Conservation (phyloP, 257 asterid species). For the Solanum etuberosum region DNA sequence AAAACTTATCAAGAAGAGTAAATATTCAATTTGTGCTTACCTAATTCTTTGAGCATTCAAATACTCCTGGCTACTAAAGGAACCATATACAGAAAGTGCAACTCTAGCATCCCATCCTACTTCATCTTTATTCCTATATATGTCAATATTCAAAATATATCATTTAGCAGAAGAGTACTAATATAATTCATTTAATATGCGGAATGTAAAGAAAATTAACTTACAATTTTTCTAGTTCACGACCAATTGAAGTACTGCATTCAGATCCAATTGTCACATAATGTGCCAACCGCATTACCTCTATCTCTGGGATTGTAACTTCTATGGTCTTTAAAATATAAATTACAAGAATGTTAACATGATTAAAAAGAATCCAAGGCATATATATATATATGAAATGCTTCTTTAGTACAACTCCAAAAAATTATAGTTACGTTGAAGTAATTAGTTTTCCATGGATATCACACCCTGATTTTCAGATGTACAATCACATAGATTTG, state of each 20-base stretch:
- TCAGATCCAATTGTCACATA: constrained; percentile 77
- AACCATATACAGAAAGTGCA: constrained; percentile 53
- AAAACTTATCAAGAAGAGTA: neutral
- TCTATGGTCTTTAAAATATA: constrained; percentile 40
- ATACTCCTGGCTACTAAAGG: constrained; percentile 77
- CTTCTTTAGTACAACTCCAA: neutral
- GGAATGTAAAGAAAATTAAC: neutral
- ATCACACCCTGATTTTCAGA: neutral
- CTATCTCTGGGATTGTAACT: constrained; percentile 79
- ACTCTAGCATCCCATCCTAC: constrained; percentile 90
- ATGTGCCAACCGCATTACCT: constrained; percentile 87
- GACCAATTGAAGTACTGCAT: constrained; percentile 42
- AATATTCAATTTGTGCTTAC: constrained; percentile 8
- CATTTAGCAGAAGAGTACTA: neutral
- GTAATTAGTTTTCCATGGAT: neutral
- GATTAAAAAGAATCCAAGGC: neutral
- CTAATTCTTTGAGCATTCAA: constrained; percentile 76
- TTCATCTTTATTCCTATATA: constrained; percentile 39
- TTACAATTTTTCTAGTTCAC: constrained; percentile 41
- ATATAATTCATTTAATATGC: neutral
- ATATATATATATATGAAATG: neutral
- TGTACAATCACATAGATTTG: neutral
- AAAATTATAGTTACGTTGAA: neutral
- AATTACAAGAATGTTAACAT: neutral
- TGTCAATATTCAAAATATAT: neutral